A percentile compares a stretch with the other conserved stretches of the same genome.
phyloP scores from a whole-genome alignment of 2,329 filamentous ascomycete genomes.

The Apiospora aurea region DNA sequence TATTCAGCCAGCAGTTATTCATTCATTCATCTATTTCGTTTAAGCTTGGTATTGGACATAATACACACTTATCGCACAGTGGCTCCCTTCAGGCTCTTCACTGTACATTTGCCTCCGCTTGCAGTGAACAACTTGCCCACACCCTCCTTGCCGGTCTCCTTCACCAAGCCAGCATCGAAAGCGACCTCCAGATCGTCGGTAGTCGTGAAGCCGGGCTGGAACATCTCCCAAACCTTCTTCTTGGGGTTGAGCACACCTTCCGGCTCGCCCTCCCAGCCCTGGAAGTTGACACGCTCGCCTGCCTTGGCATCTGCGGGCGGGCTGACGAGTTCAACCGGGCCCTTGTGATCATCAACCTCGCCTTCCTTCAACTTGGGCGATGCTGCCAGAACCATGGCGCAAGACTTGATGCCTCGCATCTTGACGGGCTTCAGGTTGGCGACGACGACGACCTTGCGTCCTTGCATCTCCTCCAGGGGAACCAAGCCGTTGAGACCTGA shows the following conservation, averaged over 20 bases:
- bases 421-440: constrained; percentile 99
- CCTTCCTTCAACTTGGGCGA: constrained; percentile 85
- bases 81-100: constrained; percentile 80
- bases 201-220: constrained; percentile 96
- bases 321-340: constrained; percentile 89
- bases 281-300: constrained; percentile 89
- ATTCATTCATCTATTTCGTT: constrained; percentile 6
- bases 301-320: constrained; percentile 81
- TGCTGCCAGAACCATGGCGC: constrained; percentile 90
- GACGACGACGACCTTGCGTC: constrained; percentile 91
- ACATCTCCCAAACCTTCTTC: constrained; percentile 99
- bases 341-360: constrained; percentile 83
- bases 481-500: constrained; percentile 94
- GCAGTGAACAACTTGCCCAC: constrained; percentile 76
- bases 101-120: constrained; percentile 81
- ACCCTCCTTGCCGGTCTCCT: constrained; percentile 76
- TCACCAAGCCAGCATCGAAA: constrained; percentile 82
- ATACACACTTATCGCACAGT: constrained; percentile 72
- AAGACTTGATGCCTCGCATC: constrained; percentile 86
- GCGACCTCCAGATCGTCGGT: constrained; percentile 81
- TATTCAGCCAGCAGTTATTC: background rate
- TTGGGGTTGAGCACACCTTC: constrained; percentile 96
- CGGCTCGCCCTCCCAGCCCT: constrained; percentile 92
- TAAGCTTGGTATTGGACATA: background rate
- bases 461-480: constrained; percentile 95